Evolutionary conservation across 164 flowering plant genomes (phyloP).

Genomic region (Taxillus chinensis): DNA sequence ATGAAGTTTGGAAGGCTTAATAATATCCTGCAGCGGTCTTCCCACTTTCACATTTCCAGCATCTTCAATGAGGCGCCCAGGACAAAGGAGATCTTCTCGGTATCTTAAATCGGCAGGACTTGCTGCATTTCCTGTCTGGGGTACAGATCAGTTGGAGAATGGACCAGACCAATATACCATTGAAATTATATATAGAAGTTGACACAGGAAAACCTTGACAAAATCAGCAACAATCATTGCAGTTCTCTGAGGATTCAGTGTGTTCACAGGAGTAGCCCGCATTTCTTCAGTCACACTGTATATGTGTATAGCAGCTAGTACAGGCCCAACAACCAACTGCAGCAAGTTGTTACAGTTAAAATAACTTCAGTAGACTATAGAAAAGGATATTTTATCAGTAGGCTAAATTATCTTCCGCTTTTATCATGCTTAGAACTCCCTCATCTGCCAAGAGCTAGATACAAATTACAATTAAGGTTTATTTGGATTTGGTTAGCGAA

Average conservation of each 20-base stretch:
- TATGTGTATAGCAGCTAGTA: slow-evolving; percentile 63
- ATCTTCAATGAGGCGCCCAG: slow-evolving; percentile 66
- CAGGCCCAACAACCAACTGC: slow-evolving; percentile 76
- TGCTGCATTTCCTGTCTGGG: slow-evolving; percentile 60
- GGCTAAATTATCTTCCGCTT: too few relatives aligned
- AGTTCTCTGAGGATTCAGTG: slow-evolving; percentile 90
- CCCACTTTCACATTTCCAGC: slow-evolving; percentile 85
- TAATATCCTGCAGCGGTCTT: slow-evolving; percentile 40
- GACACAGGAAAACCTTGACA: slow-evolving; percentile 40
- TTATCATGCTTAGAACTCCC: too few relatives aligned
- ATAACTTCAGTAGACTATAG: not conserved
- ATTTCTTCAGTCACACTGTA: slow-evolving; percentile 80
- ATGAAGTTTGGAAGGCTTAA: slow-evolving; percentile 54
- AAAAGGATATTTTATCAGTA: too few relatives aligned
- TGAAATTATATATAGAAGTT: not conserved
- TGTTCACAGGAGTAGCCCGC: slow-evolving; percentile 85
- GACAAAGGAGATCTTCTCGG: slow-evolving; percentile 72
- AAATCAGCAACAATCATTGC: slow-evolving; percentile 81
- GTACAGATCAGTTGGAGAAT: not conserved
- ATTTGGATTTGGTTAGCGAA: too few relatives aligned
- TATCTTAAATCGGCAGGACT: slow-evolving; percentile 90
- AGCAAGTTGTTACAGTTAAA: slow-evolving; percentile 9
- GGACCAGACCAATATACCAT: not conserved
- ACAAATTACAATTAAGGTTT: too few relatives aligned
- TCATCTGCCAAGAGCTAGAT: too few relatives aligned